Base-by-base conservation (phyloP, 352 stramenopile genomes). In the Pythium chondricola region DNA sequence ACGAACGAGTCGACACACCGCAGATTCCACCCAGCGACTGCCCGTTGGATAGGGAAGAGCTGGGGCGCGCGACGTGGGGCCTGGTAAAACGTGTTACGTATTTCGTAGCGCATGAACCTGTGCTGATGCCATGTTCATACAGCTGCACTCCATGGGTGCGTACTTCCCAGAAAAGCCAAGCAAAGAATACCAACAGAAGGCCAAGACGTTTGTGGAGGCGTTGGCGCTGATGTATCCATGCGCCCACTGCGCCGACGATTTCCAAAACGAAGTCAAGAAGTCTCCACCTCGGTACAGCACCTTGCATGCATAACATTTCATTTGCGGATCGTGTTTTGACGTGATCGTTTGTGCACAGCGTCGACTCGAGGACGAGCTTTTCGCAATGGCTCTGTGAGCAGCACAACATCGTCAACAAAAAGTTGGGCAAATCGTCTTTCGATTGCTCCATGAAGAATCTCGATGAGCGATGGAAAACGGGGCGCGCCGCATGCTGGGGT, bases 361-460 rank as follows among this genome's bases (percentile, higher is more conserved):
- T 96, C 20, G 85, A 96, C 63, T 96, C 87, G 46, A 84, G 94
- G 43, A 75, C 83, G 61, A 90, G 83, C 40, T 88, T 99, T 35
- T 97, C 92, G 24, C 58, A 96, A 56, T 98, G 95, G 95, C 68
- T 98, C 14, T 99, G 96, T 60, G 84, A 98, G 56, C 93, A 98
- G 64, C 96, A 99, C 76, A 99, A 99, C 70, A 67, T 92, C 40
- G 95, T 98, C 25, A 99, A 98, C 71, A 80, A 95, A 63, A 98
- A 98, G 68, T 80, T 99, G 44, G 83, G 93, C 50, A 98, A 98
- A 61, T 73, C 83, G 14, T 25, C 86, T 5, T 98, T 98, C 68
- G 52, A 89, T 38, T 99, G 96, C 62, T 86, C 79, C 33, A 90
- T 98, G 52, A 62, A 89, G 24, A 93, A 84, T 21, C 71, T 99